A percentile compares a stretch with the other conserved stretches of the same genome.
Conservation (phyloP, 129 eudicot genomes). For the Lactuca saligna region DNA sequence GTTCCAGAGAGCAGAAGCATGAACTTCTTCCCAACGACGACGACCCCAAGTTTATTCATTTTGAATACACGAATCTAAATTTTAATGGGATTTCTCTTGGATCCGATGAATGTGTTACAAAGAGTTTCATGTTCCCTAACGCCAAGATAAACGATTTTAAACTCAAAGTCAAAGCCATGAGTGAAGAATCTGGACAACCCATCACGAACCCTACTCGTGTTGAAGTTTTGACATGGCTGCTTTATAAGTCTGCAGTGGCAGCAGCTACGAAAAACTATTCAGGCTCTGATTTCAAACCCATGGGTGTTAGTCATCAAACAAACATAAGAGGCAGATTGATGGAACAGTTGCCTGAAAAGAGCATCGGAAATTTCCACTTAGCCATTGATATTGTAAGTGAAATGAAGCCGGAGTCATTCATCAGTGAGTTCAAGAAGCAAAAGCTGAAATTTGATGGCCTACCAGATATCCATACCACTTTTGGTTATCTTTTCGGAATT, state of each 20-base stretch:
- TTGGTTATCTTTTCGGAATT: background rate
- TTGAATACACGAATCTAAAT: too few species aligned
- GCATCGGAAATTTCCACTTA: background rate
- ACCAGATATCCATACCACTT: background rate
- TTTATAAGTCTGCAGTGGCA: background rate
- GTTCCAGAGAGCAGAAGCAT: background rate
- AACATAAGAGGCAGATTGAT: conserved; percentile 14
- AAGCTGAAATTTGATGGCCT: conserved; percentile 15
- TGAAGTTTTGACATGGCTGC: conserved; percentile 16
- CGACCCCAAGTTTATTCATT: too few species aligned
- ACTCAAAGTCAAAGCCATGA: background rate
- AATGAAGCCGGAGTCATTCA: background rate
- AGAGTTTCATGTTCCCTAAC: conserved; percentile 11
- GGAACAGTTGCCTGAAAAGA: background rate
- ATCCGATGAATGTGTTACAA: conserved; percentile 1
- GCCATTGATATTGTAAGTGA: background rate
- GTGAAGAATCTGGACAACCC: conserved; percentile 1
- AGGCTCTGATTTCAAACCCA: conserved; percentile 7
- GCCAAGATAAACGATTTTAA: conserved; percentile 2
- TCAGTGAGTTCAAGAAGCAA: background rate
- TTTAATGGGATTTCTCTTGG: too few species aligned
- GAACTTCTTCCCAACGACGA: too few species aligned
- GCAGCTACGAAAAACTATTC: background rate
- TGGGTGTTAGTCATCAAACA: background rate
- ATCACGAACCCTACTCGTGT: conserved; percentile 23